Base-by-base conservation (phyloP, 495 filamentous ascomycete species). In the Oidiodendron maius region DNA sequence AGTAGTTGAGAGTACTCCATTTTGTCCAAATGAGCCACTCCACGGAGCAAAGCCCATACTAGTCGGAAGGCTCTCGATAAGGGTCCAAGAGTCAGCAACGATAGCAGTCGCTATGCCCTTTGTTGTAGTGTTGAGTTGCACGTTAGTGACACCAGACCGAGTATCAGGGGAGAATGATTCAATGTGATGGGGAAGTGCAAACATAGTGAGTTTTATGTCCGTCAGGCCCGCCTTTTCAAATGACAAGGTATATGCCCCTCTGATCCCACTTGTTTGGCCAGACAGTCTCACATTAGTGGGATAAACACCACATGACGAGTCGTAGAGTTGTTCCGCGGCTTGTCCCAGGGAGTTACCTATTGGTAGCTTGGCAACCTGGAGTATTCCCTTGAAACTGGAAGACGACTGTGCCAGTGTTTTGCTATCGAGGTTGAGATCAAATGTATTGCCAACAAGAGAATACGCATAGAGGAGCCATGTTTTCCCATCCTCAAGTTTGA, bases 151-250 rank as follows among this genome's bases (percentile, higher is more conserved):
- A n/a, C 66, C 74, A 3, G 61, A 67, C 10, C 61, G 51, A 2
- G 87, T 93, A 4, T 40, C 62, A 3, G 51, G 44, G 53, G 86
- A 80, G 50, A 96, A 93, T 2, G 87, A 85, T 37, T 78, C 66
- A 12, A 86, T 57, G 50, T 96, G 93, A 64, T 98, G 93, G 18
- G 91, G 86, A 48, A 98, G 67, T 32, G 91, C 89, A 53, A 84
- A 98, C 85, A 95, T 95, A 51, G 89, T 67, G 22, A 95, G 67
- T 8, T 69, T 68, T 24, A 68, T 62, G n/a, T 59, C 60, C 6
- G 67, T 58, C 20, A 77, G 61, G 8, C 91, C 91, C 1, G 64
- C 74, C 59, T 88, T 93, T 17, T 66, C 64, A 71, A 83, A 96
- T 3, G 61, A 59, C 21, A 96, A 73, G 0, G 63, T 79, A 61